Conservation (phyloP, 1,284 basidiomycete genomes). For the Cystobasidium slooffiae region DNA sequence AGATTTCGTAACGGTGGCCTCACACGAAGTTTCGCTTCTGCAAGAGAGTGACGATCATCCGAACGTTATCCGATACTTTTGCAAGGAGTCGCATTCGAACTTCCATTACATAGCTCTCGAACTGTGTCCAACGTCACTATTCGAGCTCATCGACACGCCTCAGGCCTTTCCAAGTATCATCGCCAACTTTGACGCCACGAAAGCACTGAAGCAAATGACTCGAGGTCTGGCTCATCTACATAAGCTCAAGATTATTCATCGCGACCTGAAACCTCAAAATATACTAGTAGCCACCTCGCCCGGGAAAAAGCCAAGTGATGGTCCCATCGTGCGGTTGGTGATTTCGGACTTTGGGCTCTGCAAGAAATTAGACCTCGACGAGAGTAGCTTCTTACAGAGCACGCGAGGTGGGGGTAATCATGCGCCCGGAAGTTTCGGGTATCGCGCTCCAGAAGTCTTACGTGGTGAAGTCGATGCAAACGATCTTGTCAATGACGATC, state of each 20-base stretch:
- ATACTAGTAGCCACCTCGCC: constrained; percentile 70
- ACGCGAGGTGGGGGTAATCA: constrained; percentile 60
- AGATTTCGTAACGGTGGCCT: constrained; percentile 93
- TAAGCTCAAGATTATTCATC: constrained; percentile 91
- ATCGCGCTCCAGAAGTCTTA: constrained; percentile 92
- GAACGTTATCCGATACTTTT: constrained; percentile 96
- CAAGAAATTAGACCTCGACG: constrained; percentile 87
- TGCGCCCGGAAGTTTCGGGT: constrained; percentile 84
- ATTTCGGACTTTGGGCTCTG: constrained; percentile 95
- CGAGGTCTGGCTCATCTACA: constrained; percentile 88
- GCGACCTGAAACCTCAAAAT: constrained; percentile 98
- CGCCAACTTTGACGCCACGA: constrained; percentile 78
- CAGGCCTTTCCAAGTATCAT: constrained; percentile 65
- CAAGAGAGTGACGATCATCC: constrained; percentile 98
- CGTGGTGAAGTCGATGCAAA: constrained; percentile 87
- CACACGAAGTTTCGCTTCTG: constrained; percentile 89
- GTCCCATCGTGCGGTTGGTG: constrained; percentile 71
- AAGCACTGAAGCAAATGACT: constrained; percentile 83
- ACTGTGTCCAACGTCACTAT: constrained; percentile 90
- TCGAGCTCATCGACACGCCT: constrained; percentile 86
- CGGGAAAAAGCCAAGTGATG: constrained; percentile 22
- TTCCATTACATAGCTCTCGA: constrained; percentile 98
- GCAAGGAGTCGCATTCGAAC: constrained; percentile 78
- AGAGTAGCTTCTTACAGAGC: constrained; percentile 85
- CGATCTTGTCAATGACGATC: constrained; percentile 62